phyloP scores from a whole-genome alignment of 495 filamentous ascomycete species.

The Xylaria palmicola region DNA sequence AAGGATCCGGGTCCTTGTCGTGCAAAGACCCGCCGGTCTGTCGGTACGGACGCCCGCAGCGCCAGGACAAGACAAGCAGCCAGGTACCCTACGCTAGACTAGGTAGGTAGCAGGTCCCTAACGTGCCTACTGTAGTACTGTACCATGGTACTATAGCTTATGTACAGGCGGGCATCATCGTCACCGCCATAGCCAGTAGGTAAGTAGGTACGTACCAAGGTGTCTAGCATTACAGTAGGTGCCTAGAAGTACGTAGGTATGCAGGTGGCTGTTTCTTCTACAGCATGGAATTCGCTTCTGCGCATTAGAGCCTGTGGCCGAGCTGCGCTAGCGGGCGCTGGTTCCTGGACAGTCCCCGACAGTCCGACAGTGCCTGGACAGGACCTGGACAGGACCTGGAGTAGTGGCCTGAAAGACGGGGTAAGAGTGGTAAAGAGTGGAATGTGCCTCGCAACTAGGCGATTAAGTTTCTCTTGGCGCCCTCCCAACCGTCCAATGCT shows the following conservation, averaged over 20 bases:
- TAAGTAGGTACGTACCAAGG: no score
- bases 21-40: conserved; percentile 6
- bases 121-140: no score
- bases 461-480: not conserved
- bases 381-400: not conserved
- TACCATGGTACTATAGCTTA: no score
- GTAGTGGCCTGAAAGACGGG: conserved; percentile 1
- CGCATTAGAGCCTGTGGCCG: not conserved
- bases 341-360: not conserved
- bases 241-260: no score
- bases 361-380: not conserved
- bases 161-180: no score
- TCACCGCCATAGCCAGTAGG: no score
- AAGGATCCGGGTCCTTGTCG: conserved; percentile 20
- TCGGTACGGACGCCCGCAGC: conserved; percentile 12
- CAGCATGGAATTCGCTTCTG: not conserved
- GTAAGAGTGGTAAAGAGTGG: not conserved
- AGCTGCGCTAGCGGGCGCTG: not conserved
- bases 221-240: no score
- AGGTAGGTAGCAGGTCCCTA: not conserved
- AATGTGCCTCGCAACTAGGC: not conserved
- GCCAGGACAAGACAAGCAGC: not conserved
- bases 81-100: not conserved
- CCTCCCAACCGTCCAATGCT: not conserved
- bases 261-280: not conserved